Evolutionary conservation across 768 basidiomycete species (phyloP), one percentile per base, ranked within the genome.

Genomic region (Hemileccinum impolitum): DNA sequence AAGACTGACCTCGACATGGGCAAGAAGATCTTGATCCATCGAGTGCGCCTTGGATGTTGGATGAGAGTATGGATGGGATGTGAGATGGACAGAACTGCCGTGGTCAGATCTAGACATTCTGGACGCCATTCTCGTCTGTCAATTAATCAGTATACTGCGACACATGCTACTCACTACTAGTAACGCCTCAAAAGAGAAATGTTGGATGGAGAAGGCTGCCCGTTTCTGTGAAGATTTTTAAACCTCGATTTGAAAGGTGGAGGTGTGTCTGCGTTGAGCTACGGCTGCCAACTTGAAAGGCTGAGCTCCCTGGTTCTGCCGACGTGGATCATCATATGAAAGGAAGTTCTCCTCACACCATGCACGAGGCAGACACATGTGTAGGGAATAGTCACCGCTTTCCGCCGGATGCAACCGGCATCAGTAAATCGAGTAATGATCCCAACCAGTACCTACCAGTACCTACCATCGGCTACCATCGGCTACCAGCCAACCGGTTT

Each of bases 361-460:
- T 51, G 14, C 57, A 65, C 39, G 60, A 51, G 64, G 65, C 40
- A 43, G 36, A 55, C 57, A 53, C 59, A 50, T 62, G 59, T n/a
- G 40, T 25, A 6, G 35, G 36, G 44, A 47, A 1, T 18, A 38
- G 17, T 44, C 32, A 32, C 19, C 32, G 39, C 8, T 45, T 38
- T n/a, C n/a, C n/a, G n/a, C 23, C 34, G 21, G 44, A 39, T 34
- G 17, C n/a, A n/a, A n/a, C n/a, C n/a, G n/a, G n/a, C n/a, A n/a
- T n/a, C n/a, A n/a, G n/a, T 28, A 28, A 28, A 28, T 28, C 21
- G 18, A 21, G 15, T 18, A n/a, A 13, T 28, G 44, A 25, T 35
- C n/a, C n/a, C n/a, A n/a, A n/a, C n/a, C n/a, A n/a, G n/a, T n/a
- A n/a, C n/a, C n/a, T n/a, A n/a, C n/a, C n/a, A n/a, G n/a, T n/a